Evolutionary conservation across 768 basidiomycete species (phyloP).

Genomic region (Boletus patriciae): DNA sequence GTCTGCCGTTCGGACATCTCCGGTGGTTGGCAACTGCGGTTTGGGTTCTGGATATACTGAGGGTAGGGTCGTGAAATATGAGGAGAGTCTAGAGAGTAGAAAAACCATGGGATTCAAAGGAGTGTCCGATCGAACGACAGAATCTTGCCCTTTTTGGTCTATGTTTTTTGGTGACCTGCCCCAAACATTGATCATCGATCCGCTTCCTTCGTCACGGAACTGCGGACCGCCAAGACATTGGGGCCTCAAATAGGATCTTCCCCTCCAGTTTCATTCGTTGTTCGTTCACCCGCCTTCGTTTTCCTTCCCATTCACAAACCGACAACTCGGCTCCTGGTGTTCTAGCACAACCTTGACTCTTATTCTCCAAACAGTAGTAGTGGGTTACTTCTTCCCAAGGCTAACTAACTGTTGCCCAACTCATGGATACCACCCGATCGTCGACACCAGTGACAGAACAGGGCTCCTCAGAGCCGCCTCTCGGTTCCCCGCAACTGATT

Average conservation of each 20-base stretch:
- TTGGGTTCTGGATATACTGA: not conserved
- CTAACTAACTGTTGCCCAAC: not conserved
- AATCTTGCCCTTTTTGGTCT: too few relatives aligned
- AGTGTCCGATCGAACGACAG: not conserved
- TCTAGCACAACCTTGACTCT: not conserved
- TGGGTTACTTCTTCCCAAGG: constrained; percentile 4
- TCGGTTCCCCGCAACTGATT: constrained; percentile 4
- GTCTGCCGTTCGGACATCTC: constrained; percentile 15
- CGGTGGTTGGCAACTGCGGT: constrained; percentile 1
- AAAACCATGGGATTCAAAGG: not conserved
- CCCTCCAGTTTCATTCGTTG: too few relatives aligned
- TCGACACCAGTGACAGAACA: constrained; percentile 14
- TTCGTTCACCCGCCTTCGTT: not conserved
- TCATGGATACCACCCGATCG: constrained; percentile 19
- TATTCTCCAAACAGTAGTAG: not conserved
- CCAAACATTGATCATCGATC: too few relatives aligned
- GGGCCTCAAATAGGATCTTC: constrained; percentile 10
- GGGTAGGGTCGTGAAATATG: not conserved
- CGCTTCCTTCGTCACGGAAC: not conserved
- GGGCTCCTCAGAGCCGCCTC: constrained; percentile 1
- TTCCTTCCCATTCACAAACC: not conserved
- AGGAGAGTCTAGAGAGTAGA: not conserved
- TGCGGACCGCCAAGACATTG: not conserved
- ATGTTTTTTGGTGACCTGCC: too few relatives aligned
- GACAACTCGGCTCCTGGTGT: not conserved